Base-by-base conservation (phyloP, 768 basidiomycete species). In the Hericium coralloides region DNA sequence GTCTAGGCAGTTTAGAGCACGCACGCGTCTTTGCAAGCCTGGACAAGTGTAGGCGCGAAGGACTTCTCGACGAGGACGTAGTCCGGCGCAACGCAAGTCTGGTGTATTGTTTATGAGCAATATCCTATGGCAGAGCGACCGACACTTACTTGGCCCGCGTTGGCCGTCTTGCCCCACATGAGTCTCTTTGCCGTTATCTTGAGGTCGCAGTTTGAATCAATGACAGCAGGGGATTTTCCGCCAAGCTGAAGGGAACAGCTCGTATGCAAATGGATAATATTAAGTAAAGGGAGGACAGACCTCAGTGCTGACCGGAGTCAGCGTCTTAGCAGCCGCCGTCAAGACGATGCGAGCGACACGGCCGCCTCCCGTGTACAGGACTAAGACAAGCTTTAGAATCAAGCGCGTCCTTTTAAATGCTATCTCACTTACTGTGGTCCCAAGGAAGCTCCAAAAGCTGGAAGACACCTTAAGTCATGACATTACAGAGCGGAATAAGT, bases 131-230 rank as follows among this genome's bases (percentile, higher is more conserved):
- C 31, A 8, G 31, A 7, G 10, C 8, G 31, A 31, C 8, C 31
- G 31, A 52, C 6, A 45, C 61, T 23, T 54, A 73, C 72, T 65
- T 75, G 75, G 2, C 92, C 92, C 0, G 80, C 82, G 62, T 94
- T 94, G 38, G 76, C 70, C 49, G 73, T 70, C 63, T 90, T 90
- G n/a, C 89, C 89, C 88, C 89, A 92, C 38, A 92, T 67, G 47
- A 94, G 75, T n/a, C 91, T 78, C 45, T 77, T 78, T 2, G 88
- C 87, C 0, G 84, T 77, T 4, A 76, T 70, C 56, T 82, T 75
- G 52, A 92, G 70, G 65, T 93, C 84, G 55, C 80, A 82, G 20
- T 73, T 75, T 0, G 87, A 76, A 67, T 92, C 87, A 47, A 94
- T 72, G 59, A 92, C 73, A 18, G 83, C 87, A 1, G 90, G 89